A percentile compares a stretch with the other conserved stretches of the same genome.
Evolutionary conservation across 208 protist genomes (phyloP).

Genomic region (Crithidia brevicula): DNA sequence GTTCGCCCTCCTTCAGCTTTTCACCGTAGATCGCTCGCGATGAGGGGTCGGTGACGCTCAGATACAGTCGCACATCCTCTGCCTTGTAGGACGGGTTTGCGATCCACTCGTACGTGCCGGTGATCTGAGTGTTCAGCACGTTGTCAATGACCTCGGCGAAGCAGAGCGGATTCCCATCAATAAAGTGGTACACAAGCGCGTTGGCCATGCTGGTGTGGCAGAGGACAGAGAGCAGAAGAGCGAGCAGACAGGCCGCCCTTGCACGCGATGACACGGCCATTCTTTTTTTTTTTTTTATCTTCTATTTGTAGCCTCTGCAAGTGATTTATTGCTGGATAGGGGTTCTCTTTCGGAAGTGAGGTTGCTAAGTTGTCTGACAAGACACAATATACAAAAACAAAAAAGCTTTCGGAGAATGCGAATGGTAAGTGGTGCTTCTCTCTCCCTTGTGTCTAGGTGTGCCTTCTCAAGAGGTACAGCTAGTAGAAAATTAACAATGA

Average conservation of each 20-base stretch:
- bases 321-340: too few species aligned
- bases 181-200: constrained; percentile 52
- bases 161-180: constrained; percentile 48
- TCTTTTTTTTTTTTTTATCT: too few species aligned
- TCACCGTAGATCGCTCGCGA: constrained; percentile 15
- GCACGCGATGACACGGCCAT: constrained; percentile 3
- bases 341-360: too few species aligned
- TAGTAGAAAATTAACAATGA: too few species aligned
- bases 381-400: neutral
- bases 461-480: too few species aligned
- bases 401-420: too few species aligned
- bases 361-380: too few species aligned
- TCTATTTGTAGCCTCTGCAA: too few species aligned
- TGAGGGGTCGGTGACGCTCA: constrained; percentile 17
- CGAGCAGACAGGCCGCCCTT: neutral
- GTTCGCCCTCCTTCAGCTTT: constrained; percentile 30
- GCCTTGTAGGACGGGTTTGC: neutral
- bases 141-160: constrained; percentile 63
- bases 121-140: constrained; percentile 31
- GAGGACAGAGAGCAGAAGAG: constrained; percentile 9
- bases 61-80: constrained; percentile 2
- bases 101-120: constrained; percentile 53
- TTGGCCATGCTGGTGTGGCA: constrained; percentile 6
- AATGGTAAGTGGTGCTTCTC: too few species aligned
- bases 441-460: too few species aligned